A percentile compares a stretch with the other conserved stretches of the same genome.
Conservation (phyloP, 306 rosid genomes). For the Corylus avellana region DNA sequence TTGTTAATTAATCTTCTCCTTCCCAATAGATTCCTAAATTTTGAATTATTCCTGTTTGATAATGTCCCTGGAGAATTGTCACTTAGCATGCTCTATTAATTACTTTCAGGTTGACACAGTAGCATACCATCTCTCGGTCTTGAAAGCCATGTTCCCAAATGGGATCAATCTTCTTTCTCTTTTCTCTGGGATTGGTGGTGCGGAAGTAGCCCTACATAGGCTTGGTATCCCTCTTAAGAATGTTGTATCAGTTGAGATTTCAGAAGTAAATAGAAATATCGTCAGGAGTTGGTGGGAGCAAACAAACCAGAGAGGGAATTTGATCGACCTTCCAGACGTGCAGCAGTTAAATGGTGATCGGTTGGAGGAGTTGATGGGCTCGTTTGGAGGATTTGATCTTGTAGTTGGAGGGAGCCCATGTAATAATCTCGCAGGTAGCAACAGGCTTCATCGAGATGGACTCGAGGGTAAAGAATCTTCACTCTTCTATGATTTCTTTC, state of each 20-base stretch:
- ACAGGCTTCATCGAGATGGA: slow-evolving; percentile 79
- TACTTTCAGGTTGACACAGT: slow-evolving; percentile 88
- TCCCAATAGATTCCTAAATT: slow-evolving; percentile 8
- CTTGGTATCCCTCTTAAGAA: slow-evolving; percentile 75
- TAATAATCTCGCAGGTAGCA: slow-evolving; percentile 91
- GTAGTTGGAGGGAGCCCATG: slow-evolving; percentile 95
- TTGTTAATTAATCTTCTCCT: background rate
- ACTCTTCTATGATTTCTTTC: slow-evolving; percentile 69
- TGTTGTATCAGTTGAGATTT: slow-evolving; percentile 81
- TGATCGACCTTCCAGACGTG: slow-evolving; percentile 65
- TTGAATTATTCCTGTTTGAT: background rate
- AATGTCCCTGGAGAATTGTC: background rate
- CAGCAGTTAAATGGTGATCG: slow-evolving; percentile 50
- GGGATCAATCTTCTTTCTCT: slow-evolving; percentile 92
- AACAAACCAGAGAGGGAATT: slow-evolving; percentile 78
- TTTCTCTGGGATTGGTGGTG: slow-evolving; percentile 96
- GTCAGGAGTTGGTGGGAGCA: slow-evolving; percentile 99
- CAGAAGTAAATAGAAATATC: slow-evolving; percentile 71
- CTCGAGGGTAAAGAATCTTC: slow-evolving; percentile 84
- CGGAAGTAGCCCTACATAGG: slow-evolving; percentile 91
- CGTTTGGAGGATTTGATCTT: slow-evolving; percentile 84
- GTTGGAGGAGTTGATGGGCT: slow-evolving; percentile 53
- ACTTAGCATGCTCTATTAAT: slow-evolving; percentile 18
- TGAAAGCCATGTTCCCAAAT: slow-evolving; percentile 72
- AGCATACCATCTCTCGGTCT: slow-evolving; percentile 83